phyloP scores from a whole-genome alignment of 164 flowering plant genomes.

The Pachysandra terminalis region DNA sequence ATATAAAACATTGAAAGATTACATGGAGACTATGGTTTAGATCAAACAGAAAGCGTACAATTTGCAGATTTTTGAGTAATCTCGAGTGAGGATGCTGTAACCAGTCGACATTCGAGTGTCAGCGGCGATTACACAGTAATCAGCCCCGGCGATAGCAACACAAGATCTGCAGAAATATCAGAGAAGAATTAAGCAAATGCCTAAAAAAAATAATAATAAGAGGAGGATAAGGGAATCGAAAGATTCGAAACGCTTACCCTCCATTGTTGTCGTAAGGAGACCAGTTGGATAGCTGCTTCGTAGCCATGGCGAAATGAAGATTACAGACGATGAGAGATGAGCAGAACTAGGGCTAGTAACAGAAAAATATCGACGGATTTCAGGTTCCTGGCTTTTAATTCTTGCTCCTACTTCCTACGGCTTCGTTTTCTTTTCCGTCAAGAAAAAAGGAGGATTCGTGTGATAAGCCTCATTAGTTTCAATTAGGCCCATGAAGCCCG shows the following conservation, averaged over 20 bases:
- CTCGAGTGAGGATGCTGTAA: slow-evolving; percentile 86
- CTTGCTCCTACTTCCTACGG: no score
- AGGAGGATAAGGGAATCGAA: no score
- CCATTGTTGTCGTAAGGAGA: slow-evolving; percentile 97
- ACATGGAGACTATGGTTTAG: background rate
- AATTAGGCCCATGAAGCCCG: no score
- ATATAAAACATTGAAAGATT: background rate
- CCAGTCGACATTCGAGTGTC: slow-evolving; percentile 98
- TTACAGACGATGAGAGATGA: background rate
- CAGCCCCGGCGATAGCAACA: slow-evolving; percentile 89
- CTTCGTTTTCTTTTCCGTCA: no score
- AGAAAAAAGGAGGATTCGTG: no score
- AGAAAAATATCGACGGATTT: no score
- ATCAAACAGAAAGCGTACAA: slow-evolving; percentile 35
- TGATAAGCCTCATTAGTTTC: no score
- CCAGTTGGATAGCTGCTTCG: slow-evolving; percentile 72
- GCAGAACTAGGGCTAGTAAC: background rate
- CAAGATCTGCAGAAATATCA: slow-evolving; percentile 50
- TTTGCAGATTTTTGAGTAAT: slow-evolving; percentile 79
- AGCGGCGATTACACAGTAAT: slow-evolving; percentile 94
- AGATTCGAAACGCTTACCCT: slow-evolving; percentile 47
- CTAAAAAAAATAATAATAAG: background rate
- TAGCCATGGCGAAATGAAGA: slow-evolving; percentile 31
- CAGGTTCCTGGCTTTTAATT: no score
- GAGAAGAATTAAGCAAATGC: background rate